phyloP scores from a whole-genome alignment of 495 filamentous ascomycete species.

The Penicillium ucsense region DNA sequence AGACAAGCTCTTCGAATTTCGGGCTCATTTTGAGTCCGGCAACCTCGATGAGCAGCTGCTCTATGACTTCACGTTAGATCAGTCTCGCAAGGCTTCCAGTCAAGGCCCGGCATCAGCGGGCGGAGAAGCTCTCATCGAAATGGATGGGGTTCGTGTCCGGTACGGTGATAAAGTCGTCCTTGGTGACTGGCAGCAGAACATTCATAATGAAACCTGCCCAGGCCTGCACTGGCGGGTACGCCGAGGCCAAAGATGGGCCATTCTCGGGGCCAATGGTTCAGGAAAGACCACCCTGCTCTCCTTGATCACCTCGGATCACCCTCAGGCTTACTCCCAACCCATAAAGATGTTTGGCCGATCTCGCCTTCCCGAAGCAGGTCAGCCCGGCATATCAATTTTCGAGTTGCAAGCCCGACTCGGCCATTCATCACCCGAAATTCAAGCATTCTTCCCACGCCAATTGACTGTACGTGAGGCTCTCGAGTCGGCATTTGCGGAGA shows the following conservation, averaged over 20 bases:
- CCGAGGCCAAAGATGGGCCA: conserved; percentile 76
- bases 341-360: conserved; percentile 76
- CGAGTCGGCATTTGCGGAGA: conserved; percentile 82
- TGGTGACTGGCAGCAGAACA: conserved; percentile 62
- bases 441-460: conserved; percentile 78
- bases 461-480: conserved; percentile 66
- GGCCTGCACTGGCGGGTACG: conserved; percentile 79
- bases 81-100: background rate
- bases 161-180: conserved; percentile 73
- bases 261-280: conserved; percentile 80
- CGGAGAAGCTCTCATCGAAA: conserved; percentile 68
- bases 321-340: conserved; percentile 82
- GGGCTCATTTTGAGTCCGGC: conserved; percentile 14
- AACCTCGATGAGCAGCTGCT: conserved; percentile 22
- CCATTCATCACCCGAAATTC: conserved; percentile 87
- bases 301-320: conserved; percentile 89
- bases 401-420: conserved; percentile 86
- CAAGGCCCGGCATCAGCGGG: background rate
- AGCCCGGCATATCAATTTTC: conserved; percentile 75
- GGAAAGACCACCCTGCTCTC: conserved; percentile 87
- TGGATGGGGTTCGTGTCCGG: conserved; percentile 68
- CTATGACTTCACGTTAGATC: conserved; percentile 14
- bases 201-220: conserved; percentile 32
- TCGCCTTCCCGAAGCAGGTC: conserved; percentile 62
- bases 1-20: conserved; percentile 5